phyloP scores from a whole-genome alignment of 1,284 basidiomycete genomes.

The Wolfiporia cocos region DNA sequence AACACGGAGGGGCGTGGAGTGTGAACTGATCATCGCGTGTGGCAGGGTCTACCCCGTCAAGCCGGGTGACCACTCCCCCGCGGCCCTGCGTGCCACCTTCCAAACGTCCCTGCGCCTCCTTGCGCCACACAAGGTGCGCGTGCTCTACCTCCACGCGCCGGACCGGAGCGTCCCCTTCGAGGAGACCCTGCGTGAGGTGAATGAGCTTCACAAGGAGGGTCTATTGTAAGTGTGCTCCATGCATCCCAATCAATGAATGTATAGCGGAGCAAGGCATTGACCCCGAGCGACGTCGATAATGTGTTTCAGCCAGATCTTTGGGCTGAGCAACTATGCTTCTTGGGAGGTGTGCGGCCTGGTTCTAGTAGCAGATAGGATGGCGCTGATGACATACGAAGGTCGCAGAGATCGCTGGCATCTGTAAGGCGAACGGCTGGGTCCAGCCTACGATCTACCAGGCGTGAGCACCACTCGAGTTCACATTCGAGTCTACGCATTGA shows the following conservation, averaged over 20 bases:
- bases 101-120: conserved; percentile 32
- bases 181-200: conserved; percentile 36
- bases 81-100: conserved; percentile 31
- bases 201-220: conserved; percentile 38
- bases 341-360: conserved; percentile 28
- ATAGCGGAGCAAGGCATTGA: no score
- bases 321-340: conserved; percentile 41
- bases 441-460: conserved; percentile 48
- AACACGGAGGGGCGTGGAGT: conserved; percentile 6
- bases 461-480: conserved; percentile 17
- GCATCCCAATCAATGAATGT: no score
- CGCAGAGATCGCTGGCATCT: conserved; percentile 47
- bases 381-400: conserved; percentile 28
- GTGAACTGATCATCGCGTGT: neutral
- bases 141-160: conserved; percentile 42
- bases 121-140: conserved; percentile 31
- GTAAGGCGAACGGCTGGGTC: conserved; percentile 43
- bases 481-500: no score
- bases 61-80: conserved; percentile 34
- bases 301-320: conserved; percentile 35
- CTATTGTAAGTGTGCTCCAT: conserved; percentile 30
- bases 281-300: neutral
- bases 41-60: conserved; percentile 38
- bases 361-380: no score
- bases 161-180: conserved; percentile 42